Percentiles rank a stretch among this genome's conserved stretches.
Conservation (phyloP, 176 grass and related monocot genomes). For the Avena atlantica region DNA sequence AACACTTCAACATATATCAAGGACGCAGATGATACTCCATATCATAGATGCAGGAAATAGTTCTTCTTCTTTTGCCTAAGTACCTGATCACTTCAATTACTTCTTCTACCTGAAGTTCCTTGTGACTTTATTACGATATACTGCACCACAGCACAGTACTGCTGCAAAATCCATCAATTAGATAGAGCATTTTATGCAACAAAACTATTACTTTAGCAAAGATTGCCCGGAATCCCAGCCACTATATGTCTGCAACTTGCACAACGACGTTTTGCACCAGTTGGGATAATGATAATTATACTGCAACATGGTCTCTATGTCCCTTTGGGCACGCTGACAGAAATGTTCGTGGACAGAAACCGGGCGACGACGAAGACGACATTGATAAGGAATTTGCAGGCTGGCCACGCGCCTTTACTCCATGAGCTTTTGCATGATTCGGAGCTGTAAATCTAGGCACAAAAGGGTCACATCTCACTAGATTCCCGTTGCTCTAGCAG, state of each 20-base stretch:
- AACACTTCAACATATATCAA: neutral
- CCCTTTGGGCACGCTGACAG: neutral
- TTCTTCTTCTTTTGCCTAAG: neutral
- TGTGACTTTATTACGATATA: neutral
- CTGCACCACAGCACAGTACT: neutral
- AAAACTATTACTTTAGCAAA: neutral
- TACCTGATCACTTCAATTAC: neutral
- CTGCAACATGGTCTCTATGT: neutral
- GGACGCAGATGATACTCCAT: neutral
- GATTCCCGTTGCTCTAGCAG: constrained; percentile 39
- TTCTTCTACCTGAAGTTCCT: neutral
- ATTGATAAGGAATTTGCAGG: constrained; percentile 55
- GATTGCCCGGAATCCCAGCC: neutral
- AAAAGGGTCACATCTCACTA: constrained; percentile 25
- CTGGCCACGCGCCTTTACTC: neutral
- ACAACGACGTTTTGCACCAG: neutral
- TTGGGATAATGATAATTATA: neutral
- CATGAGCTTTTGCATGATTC: constrained; percentile 40
- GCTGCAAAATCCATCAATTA: neutral
- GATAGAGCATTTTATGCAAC: neutral
- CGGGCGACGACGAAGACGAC: constrained; percentile 11
- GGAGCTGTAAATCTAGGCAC: constrained; percentile 14
- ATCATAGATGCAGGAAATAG: neutral
- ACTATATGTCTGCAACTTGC: neutral
- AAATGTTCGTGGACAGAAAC: constrained; percentile 40